phyloP scores from a whole-genome alignment of 495 filamentous ascomycete species.

The Stereocaulon alpinum region DNA sequence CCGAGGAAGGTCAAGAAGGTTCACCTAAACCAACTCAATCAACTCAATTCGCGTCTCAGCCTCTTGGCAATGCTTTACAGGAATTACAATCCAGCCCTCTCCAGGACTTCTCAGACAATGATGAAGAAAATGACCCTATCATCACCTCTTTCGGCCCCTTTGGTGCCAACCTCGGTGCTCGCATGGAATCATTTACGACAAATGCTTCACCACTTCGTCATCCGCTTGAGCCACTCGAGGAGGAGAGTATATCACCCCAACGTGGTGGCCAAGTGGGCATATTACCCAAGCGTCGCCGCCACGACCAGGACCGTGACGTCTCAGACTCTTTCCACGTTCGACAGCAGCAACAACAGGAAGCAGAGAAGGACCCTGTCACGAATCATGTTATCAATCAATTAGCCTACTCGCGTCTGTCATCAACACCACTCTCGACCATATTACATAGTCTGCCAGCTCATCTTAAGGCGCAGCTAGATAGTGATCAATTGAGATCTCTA shows the following conservation, averaged over 20 bases:
- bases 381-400: conserved; percentile 92
- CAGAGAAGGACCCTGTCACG: conserved; percentile 28
- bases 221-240: conserved; percentile 30
- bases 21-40: conserved; percentile 26
- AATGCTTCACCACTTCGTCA: conserved; percentile 43
- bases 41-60: conserved; percentile 23
- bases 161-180: conserved; percentile 68
- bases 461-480: conserved; percentile 52
- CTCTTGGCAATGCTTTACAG: conserved; percentile 21
- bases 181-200: conserved; percentile 63
- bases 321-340: conserved; percentile 12
- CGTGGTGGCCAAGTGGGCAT: conserved; percentile 22
- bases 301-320: conserved; percentile 10
- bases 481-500: background rate
- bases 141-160: conserved; percentile 83
- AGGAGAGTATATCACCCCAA: conserved; percentile 31
- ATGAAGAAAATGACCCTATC: conserved; percentile 90
- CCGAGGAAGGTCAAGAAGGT: conserved; percentile 16
- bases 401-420: conserved; percentile 91
- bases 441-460: conserved; percentile 71
- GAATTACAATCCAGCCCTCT: conserved; percentile 46
- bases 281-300: conserved; percentile 22
- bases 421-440: conserved; percentile 80
- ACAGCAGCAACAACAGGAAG: background rate
- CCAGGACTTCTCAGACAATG: conserved; percentile 62